Conservation (phyloP, 2,329 filamentous ascomycete genomes). For the Verruconis gallopava region DNA sequence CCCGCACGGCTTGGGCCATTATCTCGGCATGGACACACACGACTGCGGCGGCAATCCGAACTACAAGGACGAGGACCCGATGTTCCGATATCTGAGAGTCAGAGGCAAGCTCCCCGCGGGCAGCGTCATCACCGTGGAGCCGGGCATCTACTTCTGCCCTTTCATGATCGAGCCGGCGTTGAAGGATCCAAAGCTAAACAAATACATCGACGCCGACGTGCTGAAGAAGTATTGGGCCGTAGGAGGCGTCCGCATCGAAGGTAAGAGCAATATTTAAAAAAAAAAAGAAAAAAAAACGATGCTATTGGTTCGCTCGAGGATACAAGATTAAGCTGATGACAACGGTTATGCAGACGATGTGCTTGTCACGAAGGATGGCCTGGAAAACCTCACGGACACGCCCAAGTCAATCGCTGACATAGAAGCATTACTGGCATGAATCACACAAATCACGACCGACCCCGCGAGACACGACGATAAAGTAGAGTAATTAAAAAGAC, state of each 20-base stretch:
- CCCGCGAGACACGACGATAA: background rate
- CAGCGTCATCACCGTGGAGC: conserved; percentile 87
- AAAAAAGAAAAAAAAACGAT: no score
- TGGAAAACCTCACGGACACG: conserved; percentile 71
- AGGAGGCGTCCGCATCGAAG: conserved; percentile 82
- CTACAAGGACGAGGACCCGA: conserved; percentile 56
- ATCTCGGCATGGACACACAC: conserved; percentile 40
- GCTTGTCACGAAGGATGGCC: conserved; percentile 61
- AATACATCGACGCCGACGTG: conserved; percentile 52
- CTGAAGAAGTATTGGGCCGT: conserved; percentile 61
- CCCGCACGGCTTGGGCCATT: conserved; percentile 38
- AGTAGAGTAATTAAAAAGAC: no score
- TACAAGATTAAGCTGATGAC: conserved; percentile 4
- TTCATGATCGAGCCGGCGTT: conserved; percentile 61
- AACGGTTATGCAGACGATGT: conserved; percentile 50
- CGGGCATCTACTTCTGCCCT: conserved; percentile 69
- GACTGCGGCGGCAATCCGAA: conserved; percentile 36
- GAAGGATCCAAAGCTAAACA: conserved; percentile 44
- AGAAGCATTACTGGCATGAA: conserved; percentile 38
- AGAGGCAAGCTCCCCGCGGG: conserved; percentile 62
- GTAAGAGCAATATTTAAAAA: no score
- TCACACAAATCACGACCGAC: no score
- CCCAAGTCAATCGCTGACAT: conserved; percentile 61
- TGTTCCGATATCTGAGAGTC: conserved; percentile 81
- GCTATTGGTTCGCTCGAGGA: no score